Evolutionary conservation across 2,329 filamentous ascomycete species (phyloP).

Genomic region (Elsinoe australis): DNA sequence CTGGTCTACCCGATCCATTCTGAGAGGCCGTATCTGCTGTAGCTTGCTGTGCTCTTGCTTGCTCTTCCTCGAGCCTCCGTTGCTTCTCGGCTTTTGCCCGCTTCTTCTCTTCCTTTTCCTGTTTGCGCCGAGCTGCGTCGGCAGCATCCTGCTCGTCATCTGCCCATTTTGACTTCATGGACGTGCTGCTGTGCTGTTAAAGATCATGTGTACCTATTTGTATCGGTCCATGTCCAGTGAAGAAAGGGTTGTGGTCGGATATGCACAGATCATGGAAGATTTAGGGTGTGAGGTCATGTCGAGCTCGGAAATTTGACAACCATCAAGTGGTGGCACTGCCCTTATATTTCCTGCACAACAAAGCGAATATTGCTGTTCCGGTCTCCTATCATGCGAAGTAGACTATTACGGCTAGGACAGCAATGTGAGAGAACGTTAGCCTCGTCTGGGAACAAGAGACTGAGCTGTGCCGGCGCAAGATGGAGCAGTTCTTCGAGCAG

Average conservation of each 20-base stretch:
- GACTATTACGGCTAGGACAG: slow-evolving; percentile 9
- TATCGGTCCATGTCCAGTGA: background rate
- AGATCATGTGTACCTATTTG: background rate
- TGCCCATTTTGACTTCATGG: slow-evolving; percentile 68
- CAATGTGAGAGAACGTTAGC: background rate
- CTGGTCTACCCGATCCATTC: slow-evolving; percentile 35
- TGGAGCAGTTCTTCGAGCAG: slow-evolving; percentile 32
- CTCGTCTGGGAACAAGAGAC: background rate
- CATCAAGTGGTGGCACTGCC: too few species aligned
- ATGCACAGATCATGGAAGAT: background rate
- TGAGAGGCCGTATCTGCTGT: slow-evolving; percentile 26
- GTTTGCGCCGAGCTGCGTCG: slow-evolving; percentile 62
- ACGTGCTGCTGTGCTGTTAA: slow-evolving; percentile 16
- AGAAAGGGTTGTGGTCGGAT: background rate
- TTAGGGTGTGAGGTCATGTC: background rate
- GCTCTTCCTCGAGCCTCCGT: slow-evolving; percentile 54
- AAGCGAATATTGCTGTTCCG: background rate
- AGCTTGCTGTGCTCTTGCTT: slow-evolving; percentile 27
- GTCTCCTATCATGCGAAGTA: slow-evolving; percentile 25
- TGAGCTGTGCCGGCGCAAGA: slow-evolving; percentile 29
- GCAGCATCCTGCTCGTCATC: slow-evolving; percentile 73
- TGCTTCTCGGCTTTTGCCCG: slow-evolving; percentile 75
- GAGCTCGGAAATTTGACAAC: background rate
- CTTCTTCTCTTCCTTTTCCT: slow-evolving; percentile 84
- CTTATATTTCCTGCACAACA: background rate